Evolutionary conservation across 805 yeast genomes (phyloP).

Genomic region (Zygosaccharomyces siamensis): DNA sequence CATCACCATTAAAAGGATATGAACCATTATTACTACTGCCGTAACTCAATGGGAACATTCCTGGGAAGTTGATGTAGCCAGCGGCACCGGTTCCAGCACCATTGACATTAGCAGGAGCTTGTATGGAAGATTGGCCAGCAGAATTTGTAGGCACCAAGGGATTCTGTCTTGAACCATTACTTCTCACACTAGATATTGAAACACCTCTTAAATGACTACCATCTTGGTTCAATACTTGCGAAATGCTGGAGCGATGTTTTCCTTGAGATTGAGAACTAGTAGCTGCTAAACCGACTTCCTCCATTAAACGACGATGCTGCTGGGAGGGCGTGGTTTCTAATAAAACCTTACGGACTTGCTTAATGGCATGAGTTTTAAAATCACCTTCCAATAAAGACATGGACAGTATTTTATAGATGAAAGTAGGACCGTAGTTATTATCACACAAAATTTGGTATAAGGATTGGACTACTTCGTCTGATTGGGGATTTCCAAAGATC

Average conservation of each 20-base stretch:
- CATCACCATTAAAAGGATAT: slow-evolving; percentile 22
- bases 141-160: slow-evolving; percentile 14
- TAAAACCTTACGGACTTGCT: slow-evolving; percentile 59
- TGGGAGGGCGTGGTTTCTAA: slow-evolving; percentile 59
- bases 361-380: slow-evolving; percentile 51
- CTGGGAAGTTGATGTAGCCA: slow-evolving; percentile 29
- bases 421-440: slow-evolving; percentile 63
- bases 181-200: slow-evolving; percentile 31
- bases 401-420: slow-evolving; percentile 73
- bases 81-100: slow-evolving; percentile 1
- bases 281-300: slow-evolving; percentile 75
- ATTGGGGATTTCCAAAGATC: slow-evolving; percentile 52
- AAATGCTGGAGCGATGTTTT: slow-evolving; percentile 24
- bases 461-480: slow-evolving; percentile 40
- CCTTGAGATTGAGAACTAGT: slow-evolving; percentile 7
- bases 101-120: slow-evolving; percentile 4
- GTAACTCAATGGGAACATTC: slow-evolving; percentile 25
- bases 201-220: slow-evolving; percentile 28
- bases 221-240: slow-evolving; percentile 25
- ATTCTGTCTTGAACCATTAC: slow-evolving; percentile 30
- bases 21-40: slow-evolving; percentile 7
- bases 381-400: slow-evolving; percentile 60
- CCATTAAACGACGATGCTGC: slow-evolving; percentile 80
- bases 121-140: slow-evolving; percentile 11
- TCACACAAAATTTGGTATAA: slow-evolving; percentile 63